A percentile compares a stretch with the other conserved stretches of the same genome.
Conservation (phyloP, 1,284 basidiomycete species). For the Mycosarcoma mackinlayi region DNA sequence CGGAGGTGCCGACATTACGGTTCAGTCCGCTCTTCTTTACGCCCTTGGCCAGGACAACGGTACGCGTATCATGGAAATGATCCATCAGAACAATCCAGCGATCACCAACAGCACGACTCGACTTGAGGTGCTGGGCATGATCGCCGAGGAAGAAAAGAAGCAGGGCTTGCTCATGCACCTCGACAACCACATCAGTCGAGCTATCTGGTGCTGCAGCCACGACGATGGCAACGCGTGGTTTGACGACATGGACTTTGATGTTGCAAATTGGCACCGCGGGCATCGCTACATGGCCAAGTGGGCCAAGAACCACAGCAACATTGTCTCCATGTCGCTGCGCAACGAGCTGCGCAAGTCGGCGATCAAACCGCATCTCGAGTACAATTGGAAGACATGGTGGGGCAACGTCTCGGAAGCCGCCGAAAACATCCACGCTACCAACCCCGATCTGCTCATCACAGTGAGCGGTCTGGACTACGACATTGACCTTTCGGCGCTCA, state of each 20-base stretch:
- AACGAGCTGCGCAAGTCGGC: constrained; percentile 44
- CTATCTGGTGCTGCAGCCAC: constrained; percentile 45
- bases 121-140: constrained; percentile 25
- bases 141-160: constrained; percentile 39
- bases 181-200: constrained; percentile 44
- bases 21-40: constrained; percentile 20
- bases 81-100: constrained; percentile 31
- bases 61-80: constrained; percentile 37
- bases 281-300: constrained; percentile 46
- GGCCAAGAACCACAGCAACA: constrained; percentile 46
- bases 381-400: constrained; percentile 48
- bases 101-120: constrained; percentile 36
- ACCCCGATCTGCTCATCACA: constrained; percentile 47
- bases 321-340: constrained; percentile 42
- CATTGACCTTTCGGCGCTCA: constrained; percentile 40
- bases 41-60: constrained; percentile 34
- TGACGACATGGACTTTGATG: constrained; percentile 32
- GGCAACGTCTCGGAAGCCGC: constrained; percentile 39
- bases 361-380: constrained; percentile 17
- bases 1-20: constrained; percentile 29
- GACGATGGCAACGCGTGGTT: constrained; percentile 50
- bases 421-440: constrained; percentile 42
- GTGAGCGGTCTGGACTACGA: constrained; percentile 46
- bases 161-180: constrained; percentile 43
- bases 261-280: constrained; percentile 38